A percentile compares a stretch with the other conserved stretches of the same genome.
These are phyloP conservation scores for Diaporthe aspalathi DNA, from an alignment of 2,329 filamentous ascomycete genomes.

Conservation along the genomic window DNA sequence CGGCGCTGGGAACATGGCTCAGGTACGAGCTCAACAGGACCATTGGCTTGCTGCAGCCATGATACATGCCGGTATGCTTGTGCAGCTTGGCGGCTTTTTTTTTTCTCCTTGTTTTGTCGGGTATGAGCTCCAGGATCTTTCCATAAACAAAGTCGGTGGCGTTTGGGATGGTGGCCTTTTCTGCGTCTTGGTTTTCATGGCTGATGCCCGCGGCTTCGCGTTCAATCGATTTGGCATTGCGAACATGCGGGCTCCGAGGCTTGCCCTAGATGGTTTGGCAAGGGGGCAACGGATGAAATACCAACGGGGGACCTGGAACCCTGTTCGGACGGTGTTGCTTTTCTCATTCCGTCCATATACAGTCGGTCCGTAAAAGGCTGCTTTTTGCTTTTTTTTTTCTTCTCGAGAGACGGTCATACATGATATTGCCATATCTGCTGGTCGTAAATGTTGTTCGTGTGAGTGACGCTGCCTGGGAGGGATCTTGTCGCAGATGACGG, in stretches of 20 bases:
- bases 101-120: background rate
- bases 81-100: background rate
- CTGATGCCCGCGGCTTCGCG: too few species aligned
- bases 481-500: background rate
- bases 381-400: background rate
- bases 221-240: background rate
- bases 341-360: background rate
- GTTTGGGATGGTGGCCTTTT: background rate
- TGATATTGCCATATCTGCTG: background rate
- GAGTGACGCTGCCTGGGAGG: background rate
- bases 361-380: background rate
- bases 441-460: background rate
- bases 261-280: background rate
- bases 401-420: background rate
- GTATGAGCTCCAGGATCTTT: background rate
- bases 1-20: conserved; percentile 38
- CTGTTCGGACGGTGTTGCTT: background rate
- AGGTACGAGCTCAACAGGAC: conserved; percentile 38
- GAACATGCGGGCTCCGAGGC: background rate
- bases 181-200: background rate
- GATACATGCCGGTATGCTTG: background rate
- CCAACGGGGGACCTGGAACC: background rate
- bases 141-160: background rate
- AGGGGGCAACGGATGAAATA: background rate
- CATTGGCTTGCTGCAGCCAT: conserved; percentile 33